Base-by-base conservation (phyloP, 495 filamentous ascomycete species). In the Penicillium goetzii region DNA sequence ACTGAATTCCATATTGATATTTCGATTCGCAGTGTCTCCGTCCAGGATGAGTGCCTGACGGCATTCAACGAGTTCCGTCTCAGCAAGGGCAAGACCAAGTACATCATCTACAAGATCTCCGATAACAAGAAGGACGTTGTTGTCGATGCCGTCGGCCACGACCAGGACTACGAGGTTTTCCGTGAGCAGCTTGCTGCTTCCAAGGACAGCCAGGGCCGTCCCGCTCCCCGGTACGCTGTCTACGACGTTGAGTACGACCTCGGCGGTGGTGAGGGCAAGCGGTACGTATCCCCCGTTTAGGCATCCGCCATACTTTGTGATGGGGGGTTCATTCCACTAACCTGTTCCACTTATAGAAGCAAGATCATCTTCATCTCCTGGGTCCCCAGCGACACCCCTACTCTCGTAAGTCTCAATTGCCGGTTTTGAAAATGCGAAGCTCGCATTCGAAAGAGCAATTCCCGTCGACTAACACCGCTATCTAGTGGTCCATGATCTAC, bases 361-460 rank as follows among this genome's bases (percentile, higher is more conserved):
- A 99, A 99, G 86, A 95, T 99, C 71, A 89, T 91, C 68, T 97
- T 98, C 83, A 91, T 97, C 72, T 85, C 89, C 62, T 99, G 93
- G 93, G 91, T 90, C 60, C 94, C 95, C 52, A 88, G 90, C 83
- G 86, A 93, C 72, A 88, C 92, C 63, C 81, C 87, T 63, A 87
- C 92, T 74, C 86, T 88, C 80, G 94, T 97, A 81, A 77, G 89
- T 85, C 59, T 61, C 25, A 33, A 55, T 55, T 38, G 33, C 38
- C 12, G 9, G 32, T 33, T 2, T 28, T 25, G 21, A 30, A 50
- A 7, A 38, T 10, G 55, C 36, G 21, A 45, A 8, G 30, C 23
- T 57, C 51, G 36, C 21, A 50, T n/a, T 49, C 1, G 1, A 12
- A 10, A 19, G 25, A 28, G n/a, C 9, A 38, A n/a, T 59, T 12